Evolutionary conservation across 202 grass and related monocot species (phyloP), one percentile per base, ranked within the genome.

Genomic region (Panicum virgatum): DNA sequence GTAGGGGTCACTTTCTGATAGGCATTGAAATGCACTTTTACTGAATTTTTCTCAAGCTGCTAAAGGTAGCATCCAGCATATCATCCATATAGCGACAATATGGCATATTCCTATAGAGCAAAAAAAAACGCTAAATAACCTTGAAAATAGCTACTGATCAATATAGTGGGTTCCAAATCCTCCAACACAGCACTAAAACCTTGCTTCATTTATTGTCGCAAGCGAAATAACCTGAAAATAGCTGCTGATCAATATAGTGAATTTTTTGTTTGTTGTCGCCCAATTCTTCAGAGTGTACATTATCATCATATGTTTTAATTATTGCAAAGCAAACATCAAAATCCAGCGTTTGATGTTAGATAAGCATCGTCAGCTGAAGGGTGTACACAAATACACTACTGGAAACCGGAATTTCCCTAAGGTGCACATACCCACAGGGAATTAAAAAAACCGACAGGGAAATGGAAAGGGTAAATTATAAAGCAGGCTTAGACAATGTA

Each of bases 111-210:
- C 0, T 36, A 42, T 51, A 25, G 45, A n/a, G 18, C 3, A 23
- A 39, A 62, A 37, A 48, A 16, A 69, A 34, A n/a, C 9, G 20
- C 58, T 48, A 12, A 22, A 25, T 7, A 67, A 39, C n/a, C 9
- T 42, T 9, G 2, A 27, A 6, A 10, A 62, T 53, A 73, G 19
- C 19, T 11, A 18, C 39, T 54, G 3, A 54, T 32, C 57, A 42
- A 50, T 78, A 1, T 50, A 69, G 62, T 77, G 47, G 32, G 18
- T 58, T 88, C 56, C 47, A 79, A 66, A 19, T 60, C 45, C 73
- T 5, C 6, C 12, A 3, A 18, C 16, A 57, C 7, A 67, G 5
- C 14, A 23, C 12, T 12, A 3, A 66, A 40, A 75, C n/a, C 52
- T 75, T 26, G 4, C 22, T 56, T 7, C 9, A 16, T 26, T 54